Base-by-base conservation (phyloP, 73 alveolate genomes). In the Blepharisma stoltei region DNA sequence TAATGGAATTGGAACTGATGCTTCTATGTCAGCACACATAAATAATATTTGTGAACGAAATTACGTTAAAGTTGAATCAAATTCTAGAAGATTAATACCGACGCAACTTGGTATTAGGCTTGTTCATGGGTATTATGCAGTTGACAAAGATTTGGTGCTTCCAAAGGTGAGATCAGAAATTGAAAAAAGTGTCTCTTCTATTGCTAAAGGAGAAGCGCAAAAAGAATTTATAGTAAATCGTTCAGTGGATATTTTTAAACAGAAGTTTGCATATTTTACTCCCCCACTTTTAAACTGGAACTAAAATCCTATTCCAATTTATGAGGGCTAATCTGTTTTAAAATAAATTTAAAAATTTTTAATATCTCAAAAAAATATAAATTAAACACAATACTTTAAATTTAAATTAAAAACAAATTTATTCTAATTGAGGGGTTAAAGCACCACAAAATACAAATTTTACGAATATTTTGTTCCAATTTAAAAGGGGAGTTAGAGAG, bases 1-100 rank as follows among this genome's bases (percentile, higher is more conserved):
- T 77, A 83, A 97, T 88, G 98, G 98, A 49, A 98, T 98, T 23
- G 99, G 99, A 20, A 98, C 99, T 6, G 99, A 98, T 88, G 99
- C 99, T 21, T 97, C 99, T 48, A 98, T 98, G 97, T 97, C 99
- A 21, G 94, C 97, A 6, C 99, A 98, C 83, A 98, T 98, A 67
- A 96, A 97, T 88, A 98, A 98, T 90, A 98, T 98, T 53, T 94
- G 98, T 54, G 99, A 98, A 81, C 85, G 99, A 67, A 91, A 94
- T 68, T 98, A 95, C 79, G 99, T 97, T 44, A 80, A 87, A 78
- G 98, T 97, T 27, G 90, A 78, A 54, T 97, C 94, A 20, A 78
- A 83, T 55, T 93, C 94, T 21, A 87, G 99, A 84, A 82, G 91
- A 52, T 89, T 97, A 67, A 94, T 92, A 6, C 99, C 99, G 7